Evolutionary conservation across 768 basidiomycete species (phyloP).

Genomic region (Suillus subaureus): DNA sequence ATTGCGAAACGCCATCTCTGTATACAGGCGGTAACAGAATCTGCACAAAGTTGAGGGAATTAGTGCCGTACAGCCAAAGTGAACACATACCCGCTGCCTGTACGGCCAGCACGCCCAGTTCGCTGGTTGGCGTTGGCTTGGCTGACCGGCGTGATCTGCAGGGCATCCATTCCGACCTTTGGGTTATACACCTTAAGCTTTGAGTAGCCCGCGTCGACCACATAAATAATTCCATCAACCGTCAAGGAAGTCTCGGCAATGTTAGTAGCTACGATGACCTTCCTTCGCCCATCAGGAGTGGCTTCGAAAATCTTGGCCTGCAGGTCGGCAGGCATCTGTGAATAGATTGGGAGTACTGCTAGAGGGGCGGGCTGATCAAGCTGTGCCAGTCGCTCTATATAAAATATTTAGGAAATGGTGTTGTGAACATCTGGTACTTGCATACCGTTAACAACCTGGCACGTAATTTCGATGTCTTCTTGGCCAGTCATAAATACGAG

Average conservation of each 20-base stretch:
- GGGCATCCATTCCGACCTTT: conserved; percentile 98
- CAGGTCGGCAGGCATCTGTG: conserved; percentile 98
- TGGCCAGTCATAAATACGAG: conserved; percentile 99
- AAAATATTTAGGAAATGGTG: conserved; percentile 1
- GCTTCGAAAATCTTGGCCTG: conserved; percentile 98
- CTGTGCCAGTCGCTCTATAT: conserved; percentile 83
- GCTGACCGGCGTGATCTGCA: conserved; percentile 98
- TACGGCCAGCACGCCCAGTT: conserved; percentile 94
- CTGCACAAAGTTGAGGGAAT: conserved; percentile 39
- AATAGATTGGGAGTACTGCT: conserved; percentile 96
- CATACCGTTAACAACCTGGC: conserved; percentile 88
- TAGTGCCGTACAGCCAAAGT: neutral
- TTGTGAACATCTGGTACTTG: neutral
- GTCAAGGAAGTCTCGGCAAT: conserved; percentile 98
- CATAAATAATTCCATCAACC: conserved; percentile 96
- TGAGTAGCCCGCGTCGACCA: conserved; percentile 95
- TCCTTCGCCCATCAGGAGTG: conserved; percentile 90
- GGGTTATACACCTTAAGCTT: conserved; percentile 99
- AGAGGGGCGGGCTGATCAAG: conserved; percentile 88
- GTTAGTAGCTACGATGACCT: conserved; percentile 98
- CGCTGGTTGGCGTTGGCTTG: conserved; percentile 98
- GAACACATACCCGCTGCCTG: conserved; percentile 82
- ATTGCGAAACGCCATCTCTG: conserved; percentile 95
- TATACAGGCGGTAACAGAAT: conserved; percentile 95
- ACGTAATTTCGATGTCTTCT: conserved; percentile 98